A percentile compares a stretch with the other conserved stretches of the same genome.
Evolutionary conservation across 768 basidiomycete genomes (phyloP).

Genomic region (Leccinum uliginosum): DNA sequence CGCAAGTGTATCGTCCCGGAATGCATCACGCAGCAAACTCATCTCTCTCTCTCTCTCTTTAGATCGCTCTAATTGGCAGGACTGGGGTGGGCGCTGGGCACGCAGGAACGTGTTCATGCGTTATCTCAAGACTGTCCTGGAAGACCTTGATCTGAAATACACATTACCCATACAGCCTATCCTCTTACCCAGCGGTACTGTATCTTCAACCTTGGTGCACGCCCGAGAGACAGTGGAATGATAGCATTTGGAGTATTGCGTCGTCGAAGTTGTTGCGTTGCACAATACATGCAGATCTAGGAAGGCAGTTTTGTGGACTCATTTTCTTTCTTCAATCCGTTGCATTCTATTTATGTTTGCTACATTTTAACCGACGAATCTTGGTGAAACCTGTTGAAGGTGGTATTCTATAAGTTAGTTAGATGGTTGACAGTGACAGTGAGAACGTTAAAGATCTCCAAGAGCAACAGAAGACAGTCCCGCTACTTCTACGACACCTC

Average conservation of each 20-base stretch:
- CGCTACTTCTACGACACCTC: constrained; percentile 90
- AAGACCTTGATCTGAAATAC: constrained; percentile 72
- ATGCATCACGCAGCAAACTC: background rate
- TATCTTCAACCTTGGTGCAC: background rate
- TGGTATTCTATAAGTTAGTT: constrained; percentile 13
- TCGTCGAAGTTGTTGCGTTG: background rate
- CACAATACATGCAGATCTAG: background rate
- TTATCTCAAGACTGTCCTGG: constrained; percentile 61
- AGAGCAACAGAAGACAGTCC: constrained; percentile 69
- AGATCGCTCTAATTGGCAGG: constrained; percentile 84
- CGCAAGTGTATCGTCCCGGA: constrained; percentile 40
- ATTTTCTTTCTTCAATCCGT: background rate
- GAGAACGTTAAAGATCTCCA: constrained; percentile 29
- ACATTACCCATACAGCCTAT: constrained; percentile 71
- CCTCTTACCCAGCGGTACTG: constrained; percentile 37
- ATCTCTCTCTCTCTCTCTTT: constrained; percentile 1
- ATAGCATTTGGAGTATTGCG: background rate
- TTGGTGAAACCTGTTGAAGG: constrained; percentile 35
- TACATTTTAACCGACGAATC: background rate
- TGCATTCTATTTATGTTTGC: background rate
- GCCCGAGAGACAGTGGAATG: background rate
- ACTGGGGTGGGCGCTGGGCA: constrained; percentile 78
- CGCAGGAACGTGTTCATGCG: constrained; percentile 77
- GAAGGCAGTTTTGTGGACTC: background rate
- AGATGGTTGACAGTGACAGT: background rate